Base-by-base conservation (phyloP, 306 rosid species). In the Casuarina cunninghamiana region DNA sequence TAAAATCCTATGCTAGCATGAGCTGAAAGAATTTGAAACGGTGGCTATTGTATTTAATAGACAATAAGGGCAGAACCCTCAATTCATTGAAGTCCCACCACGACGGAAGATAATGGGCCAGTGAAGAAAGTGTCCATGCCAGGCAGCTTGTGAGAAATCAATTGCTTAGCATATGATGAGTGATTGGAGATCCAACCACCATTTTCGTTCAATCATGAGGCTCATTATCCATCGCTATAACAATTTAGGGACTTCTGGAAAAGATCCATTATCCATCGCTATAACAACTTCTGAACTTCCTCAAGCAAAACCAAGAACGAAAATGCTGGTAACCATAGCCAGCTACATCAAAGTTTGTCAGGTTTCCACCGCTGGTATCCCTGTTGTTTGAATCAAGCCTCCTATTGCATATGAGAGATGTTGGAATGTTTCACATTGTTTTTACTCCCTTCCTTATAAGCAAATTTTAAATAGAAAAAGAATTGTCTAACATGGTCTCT, bases 251-350 rank as follows among this genome's bases (percentile, higher is more conserved):
- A 75, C 55, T 45, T 26, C 70, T 44, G 41, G 3, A 32, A 2
- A 51, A 62, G 44, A 54, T 43, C 74, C 76, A 44, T 45, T 62
- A 48, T 44, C 44, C 11, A 63, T 35, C 16, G 44, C 32, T 9
- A 16, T 38, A 80, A 72, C 94, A 90, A 51, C 90, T 87, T 58
- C 80, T 39, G 69, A 76, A 58, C 75, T 86, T 88, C 75, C 93
- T 81, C 96, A 93, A 89, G 90, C 77, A 91, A 93, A 79, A 89
- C 91, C 81, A 91, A 71, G 19, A 91, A 89, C 89, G 91, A 53
- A 91, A 91, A 37, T 88, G 77, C 74, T 87, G 93, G 80, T 91
- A 93, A 69, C 93, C 89, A 51, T 87, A 83, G 17, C 93, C 91
- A 5, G 90, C 91, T 77, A 89, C 82, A 77, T 91, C 96, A 80